A percentile compares a stretch with the other conserved stretches of the same genome.
phyloP scores from a whole-genome alignment of 129 eudicot genomes.

The Sambucus nigra region DNA sequence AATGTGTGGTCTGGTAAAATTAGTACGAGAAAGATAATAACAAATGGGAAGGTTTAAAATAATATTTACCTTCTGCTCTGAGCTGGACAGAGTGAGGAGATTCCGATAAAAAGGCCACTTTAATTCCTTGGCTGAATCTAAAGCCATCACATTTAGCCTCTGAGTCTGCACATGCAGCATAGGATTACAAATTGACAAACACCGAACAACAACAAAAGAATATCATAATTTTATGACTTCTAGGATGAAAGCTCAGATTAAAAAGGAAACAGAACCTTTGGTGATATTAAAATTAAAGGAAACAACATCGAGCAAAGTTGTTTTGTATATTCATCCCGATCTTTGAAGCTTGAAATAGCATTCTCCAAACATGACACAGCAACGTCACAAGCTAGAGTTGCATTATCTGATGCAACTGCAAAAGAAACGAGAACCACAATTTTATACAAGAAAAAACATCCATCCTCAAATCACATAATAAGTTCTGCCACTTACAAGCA shows the following conservation, averaged over 20 bases:
- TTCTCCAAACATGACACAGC: conserved; percentile 49
- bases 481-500: no score
- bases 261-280: conserved; percentile 38
- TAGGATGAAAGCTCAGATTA: not conserved
- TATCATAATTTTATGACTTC: not conserved
- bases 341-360: conserved; percentile 30
- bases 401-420: conserved; percentile 42
- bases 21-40: no score
- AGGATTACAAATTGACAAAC: conserved; percentile 1
- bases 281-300: conserved; percentile 51
- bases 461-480: no score
- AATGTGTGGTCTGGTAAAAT: no score
- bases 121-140: conserved; percentile 48
- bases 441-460: no score
- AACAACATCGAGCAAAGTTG: conserved; percentile 48
- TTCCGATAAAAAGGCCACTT: conserved; percentile 61
- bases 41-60: no score
- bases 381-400: conserved; percentile 37
- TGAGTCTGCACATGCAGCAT: conserved; percentile 33
- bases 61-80: conserved; percentile 49
- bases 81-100: conserved; percentile 22
- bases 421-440: conserved; percentile 1
- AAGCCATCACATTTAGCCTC: conserved; percentile 53
- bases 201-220: conserved; percentile 13
- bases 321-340: conserved; percentile 31